These are phyloP conservation scores for Sarocladium kiliense DNA, from an alignment of 2,329 filamentous ascomycete genomes.

Conservation along the genomic window DNA sequence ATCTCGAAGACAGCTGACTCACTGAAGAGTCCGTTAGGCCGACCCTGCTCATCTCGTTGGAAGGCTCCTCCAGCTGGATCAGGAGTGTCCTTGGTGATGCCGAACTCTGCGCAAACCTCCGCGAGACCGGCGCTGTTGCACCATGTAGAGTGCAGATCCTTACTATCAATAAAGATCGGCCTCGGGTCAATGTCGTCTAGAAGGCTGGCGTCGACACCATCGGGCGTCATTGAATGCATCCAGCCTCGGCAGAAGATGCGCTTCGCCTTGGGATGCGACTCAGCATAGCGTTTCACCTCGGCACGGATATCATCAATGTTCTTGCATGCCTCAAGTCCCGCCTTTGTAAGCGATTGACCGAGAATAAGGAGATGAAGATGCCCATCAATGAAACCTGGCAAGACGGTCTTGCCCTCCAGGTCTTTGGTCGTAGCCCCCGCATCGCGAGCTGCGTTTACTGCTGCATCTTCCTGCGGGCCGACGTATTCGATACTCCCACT, in stretches of 20 bases:
- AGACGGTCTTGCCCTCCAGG: slow-evolving; percentile 30
- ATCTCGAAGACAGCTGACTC: slow-evolving; percentile 48
- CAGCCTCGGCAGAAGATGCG: slow-evolving; percentile 50
- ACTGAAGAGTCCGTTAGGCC: slow-evolving; percentile 43
- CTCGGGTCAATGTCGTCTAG: slow-evolving; percentile 48
- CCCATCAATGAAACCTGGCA: slow-evolving; percentile 54
- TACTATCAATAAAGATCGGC: slow-evolving; percentile 52
- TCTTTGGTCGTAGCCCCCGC: slow-evolving; percentile 20
- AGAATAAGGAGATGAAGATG: slow-evolving; percentile 52
- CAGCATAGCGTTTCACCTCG: slow-evolving; percentile 39
- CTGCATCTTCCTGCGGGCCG: slow-evolving; percentile 22
- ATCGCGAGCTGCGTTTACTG: slow-evolving; percentile 18
- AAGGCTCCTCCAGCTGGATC: slow-evolving; percentile 48
- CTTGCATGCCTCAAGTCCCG: slow-evolving; percentile 42
- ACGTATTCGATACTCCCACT: slow-evolving; percentile 29
- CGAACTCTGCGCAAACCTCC: slow-evolving; percentile 35
- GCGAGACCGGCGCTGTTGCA: slow-evolving; percentile 45
- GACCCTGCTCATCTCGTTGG: slow-evolving; percentile 41
- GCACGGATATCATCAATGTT: slow-evolving; percentile 43
- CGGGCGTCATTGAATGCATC: slow-evolving; percentile 46
- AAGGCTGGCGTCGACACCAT: slow-evolving; percentile 35
- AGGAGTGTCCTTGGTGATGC: slow-evolving; percentile 33
- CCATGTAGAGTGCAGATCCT: slow-evolving; percentile 53
- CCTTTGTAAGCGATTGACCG: slow-evolving; percentile 48
- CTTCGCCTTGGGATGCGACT: slow-evolving; percentile 38